These are phyloP conservation scores for Durotheca rogersii DNA, from an alignment of 495 filamentous ascomycete species.

Conservation along the genomic window DNA sequence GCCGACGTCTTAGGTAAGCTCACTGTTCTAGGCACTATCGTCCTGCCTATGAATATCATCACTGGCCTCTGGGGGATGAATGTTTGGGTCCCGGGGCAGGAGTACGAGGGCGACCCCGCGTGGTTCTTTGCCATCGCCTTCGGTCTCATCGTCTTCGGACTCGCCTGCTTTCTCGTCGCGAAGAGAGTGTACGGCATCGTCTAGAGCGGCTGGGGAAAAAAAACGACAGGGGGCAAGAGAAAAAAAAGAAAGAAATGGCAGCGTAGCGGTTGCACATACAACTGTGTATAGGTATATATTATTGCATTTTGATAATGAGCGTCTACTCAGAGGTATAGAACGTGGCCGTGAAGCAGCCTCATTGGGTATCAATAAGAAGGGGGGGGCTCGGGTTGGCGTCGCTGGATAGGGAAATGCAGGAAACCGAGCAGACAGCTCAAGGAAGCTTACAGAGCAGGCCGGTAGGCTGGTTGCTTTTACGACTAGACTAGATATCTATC, in stretches of 20 bases:
- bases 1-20: constrained; percentile 91
- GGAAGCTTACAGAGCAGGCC: too few relatives aligned
- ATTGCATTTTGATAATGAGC: neutral
- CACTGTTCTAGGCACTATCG: constrained; percentile 93
- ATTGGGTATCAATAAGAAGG: constrained; percentile 2
- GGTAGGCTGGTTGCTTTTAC: too few relatives aligned
- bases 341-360: constrained; percentile 18
- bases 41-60: constrained; percentile 97
- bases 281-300: neutral
- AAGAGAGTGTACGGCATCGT: constrained; percentile 67
- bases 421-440: too few relatives aligned
- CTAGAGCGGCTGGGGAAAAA: constrained; percentile 25
- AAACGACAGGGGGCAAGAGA: too few relatives aligned
- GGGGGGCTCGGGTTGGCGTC: constrained; percentile 1
- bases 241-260: too few relatives aligned
- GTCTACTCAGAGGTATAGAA: constrained; percentile 10
- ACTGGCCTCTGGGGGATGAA: constrained; percentile 99
- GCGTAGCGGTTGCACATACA: neutral
- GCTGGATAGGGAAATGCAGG: neutral
- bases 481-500: too few relatives aligned
- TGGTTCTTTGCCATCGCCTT: constrained; percentile 71
- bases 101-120: constrained; percentile 52
- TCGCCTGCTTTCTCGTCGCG: constrained; percentile 75
- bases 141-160: constrained; percentile 73
- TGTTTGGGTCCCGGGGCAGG: constrained; percentile 89